phyloP scores from a whole-genome alignment of 169 alveolate species.

The Plasmodium yoelii region DNA sequence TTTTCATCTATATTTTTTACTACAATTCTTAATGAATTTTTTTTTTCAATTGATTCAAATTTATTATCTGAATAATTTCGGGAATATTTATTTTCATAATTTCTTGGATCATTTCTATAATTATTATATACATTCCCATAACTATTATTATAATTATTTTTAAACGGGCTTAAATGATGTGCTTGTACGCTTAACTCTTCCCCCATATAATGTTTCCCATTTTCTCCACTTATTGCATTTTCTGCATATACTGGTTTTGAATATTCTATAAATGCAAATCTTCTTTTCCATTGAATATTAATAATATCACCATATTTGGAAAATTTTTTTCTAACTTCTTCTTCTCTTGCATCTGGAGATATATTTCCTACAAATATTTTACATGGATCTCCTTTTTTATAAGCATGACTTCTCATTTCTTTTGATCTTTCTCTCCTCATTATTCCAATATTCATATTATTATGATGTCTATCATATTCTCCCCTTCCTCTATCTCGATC shows the following conservation, averaged over 20 bases:
- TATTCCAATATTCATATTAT: slow-evolving; percentile 35
- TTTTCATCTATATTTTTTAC: slow-evolving; percentile 88
- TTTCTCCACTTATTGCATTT: slow-evolving; percentile 81
- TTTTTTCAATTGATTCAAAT: slow-evolving; percentile 77
- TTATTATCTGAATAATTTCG: slow-evolving; percentile 69
- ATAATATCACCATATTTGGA: slow-evolving; percentile 85
- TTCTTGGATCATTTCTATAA: slow-evolving; percentile 53
- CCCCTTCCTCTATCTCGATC: slow-evolving; percentile 17
- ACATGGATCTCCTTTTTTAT: slow-evolving; percentile 74
- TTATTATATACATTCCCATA: slow-evolving; percentile 65
- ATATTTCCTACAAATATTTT: slow-evolving; percentile 89
- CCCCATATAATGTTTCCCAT: slow-evolving; percentile 79
- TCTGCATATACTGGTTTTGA: slow-evolving; percentile 80
- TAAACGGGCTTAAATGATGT: slow-evolving; percentile 78
- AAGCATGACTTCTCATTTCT: slow-evolving; percentile 29
- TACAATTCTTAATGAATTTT: slow-evolving; percentile 76
- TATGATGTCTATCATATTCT: neutral
- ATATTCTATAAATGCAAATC: slow-evolving; percentile 89
- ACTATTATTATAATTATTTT: slow-evolving; percentile 56
- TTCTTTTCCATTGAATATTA: slow-evolving; percentile 85
- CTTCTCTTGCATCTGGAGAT: slow-evolving; percentile 88
- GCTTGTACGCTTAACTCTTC: slow-evolving; percentile 85
- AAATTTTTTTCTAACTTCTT: slow-evolving; percentile 85
- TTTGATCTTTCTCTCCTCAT: slow-evolving; percentile 50
- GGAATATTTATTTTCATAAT: slow-evolving; percentile 25